Base-by-base conservation (phyloP, 1,139 yeast genomes). In the Candida sanyaensis region DNA sequence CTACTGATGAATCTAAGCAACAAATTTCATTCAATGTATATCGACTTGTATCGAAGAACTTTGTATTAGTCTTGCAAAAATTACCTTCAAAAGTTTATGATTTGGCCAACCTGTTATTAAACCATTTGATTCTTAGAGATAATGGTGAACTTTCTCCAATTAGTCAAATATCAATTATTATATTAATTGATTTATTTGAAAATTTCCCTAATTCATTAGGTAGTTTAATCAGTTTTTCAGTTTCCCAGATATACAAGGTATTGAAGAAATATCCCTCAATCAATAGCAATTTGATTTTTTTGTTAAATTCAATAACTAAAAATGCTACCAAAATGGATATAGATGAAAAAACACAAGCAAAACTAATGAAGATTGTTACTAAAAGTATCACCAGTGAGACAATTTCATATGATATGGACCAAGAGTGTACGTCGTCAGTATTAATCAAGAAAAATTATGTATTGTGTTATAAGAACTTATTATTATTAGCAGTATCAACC, bases 281-380 rank as follows among this genome's bases (percentile, higher is more conserved):
- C n/a, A 64, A 59, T 50, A 55, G 63, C 44, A 61, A 64, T 31
- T 57, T 75, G 54, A 60, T 72, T 4, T 72, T 60, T 51, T 60
- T 75, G 40, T 60, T 75, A 37, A 63, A 66, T 45, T 58, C 68
- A 3, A 60, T 74, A 23, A 61, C 73, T 10, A 70, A 69, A 45
- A 68, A 69, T 50, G 72, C 79, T 21, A 63, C 73, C 17, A 69
- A 66, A 49, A 53, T 64, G 10, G 80, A 75, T 51, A 57, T 75
- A 10, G 78, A 75, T 53, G 78, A 73, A 8, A 75, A 75, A 50
- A 55, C 68, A 11, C 74, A 66, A 48, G 63, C 66, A 2, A 75
- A 74, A 49, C 58, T 74, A 48, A 49, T 68, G 50, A 74, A 74
- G 47, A 52, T 74, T 11, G 57, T 63, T 6, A 57, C 62, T 36